phyloP scores from a whole-genome alignment of 2,329 filamentous ascomycete species.

The Alternaria gaisen region DNA sequence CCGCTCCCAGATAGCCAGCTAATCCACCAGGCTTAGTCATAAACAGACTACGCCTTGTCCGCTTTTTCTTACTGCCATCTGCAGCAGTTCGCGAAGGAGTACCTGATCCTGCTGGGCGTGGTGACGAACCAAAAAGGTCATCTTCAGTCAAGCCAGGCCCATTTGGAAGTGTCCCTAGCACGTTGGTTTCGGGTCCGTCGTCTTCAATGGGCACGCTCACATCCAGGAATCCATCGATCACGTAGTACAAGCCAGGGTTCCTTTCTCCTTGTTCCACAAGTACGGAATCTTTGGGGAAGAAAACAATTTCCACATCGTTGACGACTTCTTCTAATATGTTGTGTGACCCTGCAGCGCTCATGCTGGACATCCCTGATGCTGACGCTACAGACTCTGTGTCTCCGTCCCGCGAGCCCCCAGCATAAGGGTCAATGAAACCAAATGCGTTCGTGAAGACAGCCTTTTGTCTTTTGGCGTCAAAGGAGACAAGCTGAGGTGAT shows the following conservation, averaged over 20 bases:
- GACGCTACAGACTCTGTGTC: slow-evolving; percentile 85
- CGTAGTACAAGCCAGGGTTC: slow-evolving; percentile 97
- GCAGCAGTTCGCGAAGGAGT: slow-evolving; percentile 37
- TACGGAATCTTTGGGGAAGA: slow-evolving; percentile 92
- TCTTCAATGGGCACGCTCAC: slow-evolving; percentile 83
- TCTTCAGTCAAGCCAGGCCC: slow-evolving; percentile 47
- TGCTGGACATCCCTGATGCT: slow-evolving; percentile 53
- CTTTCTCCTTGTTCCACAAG: slow-evolving; percentile 95
- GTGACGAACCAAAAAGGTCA: slow-evolving; percentile 44
- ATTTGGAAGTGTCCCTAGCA: slow-evolving; percentile 54
- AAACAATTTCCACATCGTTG: slow-evolving; percentile 95
- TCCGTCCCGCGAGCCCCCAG: slow-evolving; percentile 73
- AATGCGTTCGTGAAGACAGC: slow-evolving; percentile 87
- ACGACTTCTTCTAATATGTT: slow-evolving; percentile 82
- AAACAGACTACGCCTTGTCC: slow-evolving; percentile 76
- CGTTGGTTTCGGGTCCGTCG: slow-evolving; percentile 57
- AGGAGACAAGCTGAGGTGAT: slow-evolving; percentile 84
- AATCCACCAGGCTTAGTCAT: slow-evolving; percentile 94
- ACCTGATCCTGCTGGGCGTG: slow-evolving; percentile 37
- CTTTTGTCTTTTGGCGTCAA: slow-evolving; percentile 82
- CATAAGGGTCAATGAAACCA: slow-evolving; percentile 87
- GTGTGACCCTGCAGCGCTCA: slow-evolving; percentile 67
- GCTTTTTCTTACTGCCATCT: slow-evolving; percentile 56
- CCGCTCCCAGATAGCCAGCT: slow-evolving; percentile 91
- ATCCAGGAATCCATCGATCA: slow-evolving; percentile 95